Evolutionary conservation across 2,329 filamentous ascomycete species (phyloP).

Genomic region (Penicillium sp.): DNA sequence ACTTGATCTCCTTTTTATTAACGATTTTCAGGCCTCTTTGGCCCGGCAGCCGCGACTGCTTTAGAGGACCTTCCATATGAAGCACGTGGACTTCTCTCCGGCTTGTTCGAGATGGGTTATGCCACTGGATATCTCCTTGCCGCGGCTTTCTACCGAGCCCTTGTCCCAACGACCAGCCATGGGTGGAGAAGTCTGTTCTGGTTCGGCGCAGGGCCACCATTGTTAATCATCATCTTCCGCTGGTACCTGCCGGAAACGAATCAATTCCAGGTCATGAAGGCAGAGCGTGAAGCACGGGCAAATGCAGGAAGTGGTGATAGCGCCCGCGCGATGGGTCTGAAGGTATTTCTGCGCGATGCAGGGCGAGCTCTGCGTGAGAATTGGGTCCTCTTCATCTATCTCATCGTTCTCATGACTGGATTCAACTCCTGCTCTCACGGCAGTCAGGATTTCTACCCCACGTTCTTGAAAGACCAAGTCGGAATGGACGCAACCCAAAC

Average conservation of each 20-base stretch:
- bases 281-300: conserved; percentile 21
- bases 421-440: conserved; percentile 41
- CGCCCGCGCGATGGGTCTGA: conserved; percentile 8
- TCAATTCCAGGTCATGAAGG: conserved; percentile 53
- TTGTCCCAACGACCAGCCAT: conserved; percentile 35
- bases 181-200: conserved; percentile 41
- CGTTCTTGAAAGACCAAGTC: conserved; percentile 42
- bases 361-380: conserved; percentile 28
- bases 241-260: conserved; percentile 74
- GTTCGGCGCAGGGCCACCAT: conserved; percentile 40
- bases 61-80: conserved; percentile 43
- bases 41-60: conserved; percentile 39
- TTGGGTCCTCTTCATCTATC: conserved; percentile 40
- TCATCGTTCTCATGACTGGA: conserved; percentile 38
- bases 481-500: conserved; percentile 28
- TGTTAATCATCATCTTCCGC: conserved; percentile 65
- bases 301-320: conserved; percentile 1
- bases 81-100: conserved; percentile 40
- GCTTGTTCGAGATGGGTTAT: conserved; percentile 39
- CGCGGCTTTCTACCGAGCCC: conserved; percentile 36
- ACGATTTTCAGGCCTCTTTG: conserved; percentile 23
- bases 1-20: background rate
- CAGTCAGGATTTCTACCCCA: conserved; percentile 44
- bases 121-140: conserved; percentile 38
- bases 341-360: conserved; percentile 18